Evolutionary conservation across 2,329 filamentous ascomycete species (phyloP).

Genomic region (Trichophaea hybrida): DNA sequence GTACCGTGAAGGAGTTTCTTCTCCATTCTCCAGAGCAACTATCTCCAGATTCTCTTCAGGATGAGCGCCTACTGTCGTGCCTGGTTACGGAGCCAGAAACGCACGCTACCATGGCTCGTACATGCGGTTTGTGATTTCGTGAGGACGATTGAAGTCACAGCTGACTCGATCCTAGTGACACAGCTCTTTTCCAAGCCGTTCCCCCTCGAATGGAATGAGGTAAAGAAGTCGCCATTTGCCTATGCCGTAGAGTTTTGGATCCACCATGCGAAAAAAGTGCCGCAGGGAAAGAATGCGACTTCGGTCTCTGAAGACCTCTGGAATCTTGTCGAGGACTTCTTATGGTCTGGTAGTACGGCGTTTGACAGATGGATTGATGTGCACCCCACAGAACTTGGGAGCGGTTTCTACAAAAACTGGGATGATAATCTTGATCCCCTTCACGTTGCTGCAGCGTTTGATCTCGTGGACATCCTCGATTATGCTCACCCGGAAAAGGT

Average conservation of each 20-base stretch:
- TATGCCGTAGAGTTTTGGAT: neutral
- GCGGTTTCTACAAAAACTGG: no score
- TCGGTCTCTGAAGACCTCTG: neutral
- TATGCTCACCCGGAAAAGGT: neutral
- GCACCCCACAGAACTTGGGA: no score
- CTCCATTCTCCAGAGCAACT: neutral
- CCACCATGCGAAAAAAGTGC: neutral
- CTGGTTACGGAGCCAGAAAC: neutral
- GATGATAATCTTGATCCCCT: neutral
- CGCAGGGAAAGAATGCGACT: neutral
- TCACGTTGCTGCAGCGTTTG: neutral
- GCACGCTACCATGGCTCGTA: neutral
- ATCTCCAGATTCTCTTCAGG: neutral
- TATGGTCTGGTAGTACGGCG: neutral
- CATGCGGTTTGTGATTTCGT: neutral
- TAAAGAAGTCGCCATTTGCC: neutral
- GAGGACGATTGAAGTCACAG: neutral
- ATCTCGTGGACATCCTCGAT: neutral
- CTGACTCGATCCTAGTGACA: neutral
- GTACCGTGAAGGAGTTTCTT: constrained; percentile 2
- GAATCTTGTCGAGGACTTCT: neutral
- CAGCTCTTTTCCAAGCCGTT: neutral
- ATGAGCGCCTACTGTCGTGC: neutral
- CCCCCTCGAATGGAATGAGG: neutral
- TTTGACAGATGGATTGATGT: neutral